phyloP scores from a whole-genome alignment of 1,284 basidiomycete genomes.

The Pisolithus thermaeus region DNA sequence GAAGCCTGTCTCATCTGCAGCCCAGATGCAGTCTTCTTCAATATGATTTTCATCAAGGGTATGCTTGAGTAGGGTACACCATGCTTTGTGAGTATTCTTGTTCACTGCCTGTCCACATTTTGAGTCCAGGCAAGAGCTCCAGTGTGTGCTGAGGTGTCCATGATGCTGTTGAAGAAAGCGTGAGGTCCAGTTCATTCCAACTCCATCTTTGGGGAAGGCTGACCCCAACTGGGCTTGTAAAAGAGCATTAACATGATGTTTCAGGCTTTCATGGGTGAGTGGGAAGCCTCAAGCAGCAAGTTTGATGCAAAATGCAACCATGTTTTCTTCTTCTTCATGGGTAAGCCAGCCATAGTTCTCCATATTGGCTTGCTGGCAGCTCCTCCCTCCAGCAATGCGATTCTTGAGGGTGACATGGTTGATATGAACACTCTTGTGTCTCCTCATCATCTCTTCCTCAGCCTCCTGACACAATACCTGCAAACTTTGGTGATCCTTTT shows the following conservation, averaged over 20 bases:
- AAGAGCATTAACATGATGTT: neutral
- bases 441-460: too few relatives aligned
- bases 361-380: slow-evolving; percentile 1
- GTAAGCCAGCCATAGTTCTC: slow-evolving; percentile 5
- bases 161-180: neutral
- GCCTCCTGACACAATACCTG: too few relatives aligned
- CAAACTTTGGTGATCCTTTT: too few relatives aligned
- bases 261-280: neutral
- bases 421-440: neutral
- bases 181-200: neutral
- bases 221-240: neutral
- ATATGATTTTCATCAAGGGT: neutral
- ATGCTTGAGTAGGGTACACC: neutral
- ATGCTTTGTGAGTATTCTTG: too few relatives aligned
- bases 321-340: slow-evolving; percentile 1
- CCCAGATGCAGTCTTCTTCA: slow-evolving; percentile 13
- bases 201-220: neutral
- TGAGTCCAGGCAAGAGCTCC: neutral
- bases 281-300: slow-evolving; percentile 1
- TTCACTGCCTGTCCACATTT: too few relatives aligned
- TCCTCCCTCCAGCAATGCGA: neutral
- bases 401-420: neutral
- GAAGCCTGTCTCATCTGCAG: slow-evolving; percentile 23
- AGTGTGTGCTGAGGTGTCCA: neutral
- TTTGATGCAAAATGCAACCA: slow-evolving; percentile 1